A percentile compares a stretch with the other conserved stretches of the same genome.
phyloP scores from a whole-genome alignment of 306 rosid genomes.

The Quercus wislizeni region DNA sequence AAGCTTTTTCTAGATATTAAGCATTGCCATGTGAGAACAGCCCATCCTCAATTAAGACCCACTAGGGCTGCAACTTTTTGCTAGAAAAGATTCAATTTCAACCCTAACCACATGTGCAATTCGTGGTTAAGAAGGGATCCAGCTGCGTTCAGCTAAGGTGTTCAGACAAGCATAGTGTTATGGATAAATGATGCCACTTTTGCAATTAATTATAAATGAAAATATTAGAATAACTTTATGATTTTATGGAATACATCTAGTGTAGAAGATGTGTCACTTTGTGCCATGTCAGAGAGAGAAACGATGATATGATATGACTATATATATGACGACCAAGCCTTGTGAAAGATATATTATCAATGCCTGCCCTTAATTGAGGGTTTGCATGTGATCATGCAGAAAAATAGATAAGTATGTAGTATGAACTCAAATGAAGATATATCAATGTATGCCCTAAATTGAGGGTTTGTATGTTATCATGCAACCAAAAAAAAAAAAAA shows the following conservation, averaged over 20 bases:
- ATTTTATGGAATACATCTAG: too few species aligned
- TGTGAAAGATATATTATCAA: not conserved
- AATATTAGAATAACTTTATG: not conserved
- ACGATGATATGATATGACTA: not conserved
- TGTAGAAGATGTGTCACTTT: not conserved
- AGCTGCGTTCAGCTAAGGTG: slow-evolving; percentile 20
- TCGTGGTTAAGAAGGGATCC: slow-evolving; percentile 37
- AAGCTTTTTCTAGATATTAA: slow-evolving; percentile 18
- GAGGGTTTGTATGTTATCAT: not conserved
- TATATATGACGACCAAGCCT: not conserved
- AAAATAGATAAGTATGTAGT: not conserved
- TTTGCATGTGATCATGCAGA: not conserved
- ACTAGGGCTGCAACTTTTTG: slow-evolving; percentile 4
- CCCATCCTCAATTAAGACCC: slow-evolving; percentile 13
- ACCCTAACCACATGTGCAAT: slow-evolving; percentile 27
- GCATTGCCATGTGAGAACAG: slow-evolving; percentile 41
- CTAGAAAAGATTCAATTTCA: not conserved
- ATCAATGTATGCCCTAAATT: not conserved
- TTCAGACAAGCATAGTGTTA: slow-evolving; percentile 17
- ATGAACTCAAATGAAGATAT: not conserved
- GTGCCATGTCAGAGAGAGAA: not conserved
- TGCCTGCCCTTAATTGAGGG: not conserved
- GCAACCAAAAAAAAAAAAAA: not conserved
- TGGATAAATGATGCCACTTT: not conserved
- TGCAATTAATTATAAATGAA: not conserved